phyloP scores from a whole-genome alignment of 2,329 filamentous ascomycete species.

The Pseudocercospora cruenta region DNA sequence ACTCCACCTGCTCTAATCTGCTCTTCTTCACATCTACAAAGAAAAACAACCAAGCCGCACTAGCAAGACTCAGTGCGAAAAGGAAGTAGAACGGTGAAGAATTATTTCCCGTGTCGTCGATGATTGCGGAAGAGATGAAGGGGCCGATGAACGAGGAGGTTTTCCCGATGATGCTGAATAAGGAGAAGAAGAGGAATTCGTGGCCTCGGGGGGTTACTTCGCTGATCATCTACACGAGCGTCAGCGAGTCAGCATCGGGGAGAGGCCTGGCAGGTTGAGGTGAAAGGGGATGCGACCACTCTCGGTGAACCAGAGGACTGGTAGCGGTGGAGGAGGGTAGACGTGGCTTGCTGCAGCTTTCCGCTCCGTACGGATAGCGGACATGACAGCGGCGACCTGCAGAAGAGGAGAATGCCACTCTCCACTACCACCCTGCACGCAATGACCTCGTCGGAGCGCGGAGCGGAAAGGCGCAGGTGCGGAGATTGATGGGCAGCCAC shows the following conservation, averaged over 20 bases:
- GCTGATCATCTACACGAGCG: conserved; percentile 59
- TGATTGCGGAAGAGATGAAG: conserved; percentile 69
- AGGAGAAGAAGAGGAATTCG: conserved; percentile 71
- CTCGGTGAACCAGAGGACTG: neutral
- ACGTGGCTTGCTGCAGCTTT: neutral
- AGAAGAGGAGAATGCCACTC: neutral
- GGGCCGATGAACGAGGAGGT: conserved; percentile 70
- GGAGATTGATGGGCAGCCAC: neutral
- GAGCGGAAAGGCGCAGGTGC: neutral
- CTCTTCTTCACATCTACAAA: conserved; percentile 66
- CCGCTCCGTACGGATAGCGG: neutral
- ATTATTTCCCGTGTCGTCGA: conserved; percentile 63
- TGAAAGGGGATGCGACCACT: neutral
- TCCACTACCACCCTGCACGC: neutral
- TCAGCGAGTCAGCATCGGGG: too few relatives aligned
- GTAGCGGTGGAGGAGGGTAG: neutral
- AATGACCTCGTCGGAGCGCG: neutral
- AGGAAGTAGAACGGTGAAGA: conserved; percentile 69
- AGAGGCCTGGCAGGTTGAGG: too few relatives aligned
- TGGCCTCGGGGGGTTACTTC: conserved; percentile 70
- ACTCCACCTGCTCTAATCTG: conserved; percentile 60
- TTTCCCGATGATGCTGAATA: conserved; percentile 72
- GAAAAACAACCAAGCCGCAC: conserved; percentile 56
- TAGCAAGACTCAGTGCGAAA: conserved; percentile 61
- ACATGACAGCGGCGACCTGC: neutral